Conservation (phyloP, 2,329 filamentous ascomycete genomes). For the Zasmidium citrigriseum region DNA sequence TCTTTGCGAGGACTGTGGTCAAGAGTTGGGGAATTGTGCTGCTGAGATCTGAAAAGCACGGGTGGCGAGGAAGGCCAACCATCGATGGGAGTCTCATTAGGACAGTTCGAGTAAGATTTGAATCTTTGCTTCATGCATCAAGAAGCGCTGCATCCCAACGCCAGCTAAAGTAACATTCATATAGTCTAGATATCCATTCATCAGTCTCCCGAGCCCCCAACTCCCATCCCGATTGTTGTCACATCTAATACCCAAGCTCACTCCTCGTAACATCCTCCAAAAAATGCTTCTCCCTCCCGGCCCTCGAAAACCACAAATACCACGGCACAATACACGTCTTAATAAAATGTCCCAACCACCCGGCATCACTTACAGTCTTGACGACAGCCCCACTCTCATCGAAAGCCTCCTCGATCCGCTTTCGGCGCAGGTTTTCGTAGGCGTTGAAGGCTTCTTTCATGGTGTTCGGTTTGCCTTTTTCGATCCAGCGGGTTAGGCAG, state of each 20-base stretch:
- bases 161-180: too few species aligned
- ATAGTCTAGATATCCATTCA: too few species aligned
- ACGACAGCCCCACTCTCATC: constrained; percentile 50
- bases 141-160: too few species aligned
- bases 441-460: constrained; percentile 50
- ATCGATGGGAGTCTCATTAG: too few species aligned
- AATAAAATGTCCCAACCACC: constrained; percentile 47
- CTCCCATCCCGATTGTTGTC: too few species aligned
- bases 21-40: too few species aligned
- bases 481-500: constrained; percentile 45
- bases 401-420: constrained; percentile 48
- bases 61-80: too few species aligned
- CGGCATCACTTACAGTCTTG: constrained; percentile 46
- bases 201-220: too few species aligned
- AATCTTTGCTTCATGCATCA: too few species aligned
- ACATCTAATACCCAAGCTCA: constrained; percentile 39
- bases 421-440: constrained; percentile 49
- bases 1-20: too few species aligned
- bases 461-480: constrained; percentile 37
- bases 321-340: constrained; percentile 49
- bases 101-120: too few species aligned
- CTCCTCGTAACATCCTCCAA: constrained; percentile 47
- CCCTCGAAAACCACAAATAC: constrained; percentile 49
- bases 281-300: constrained; percentile 45
- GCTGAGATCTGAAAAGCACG: too few species aligned